Evolutionary conservation across 352 stramenopile species (phyloP).

Genomic region (Phytophthora agathidicida): DNA sequence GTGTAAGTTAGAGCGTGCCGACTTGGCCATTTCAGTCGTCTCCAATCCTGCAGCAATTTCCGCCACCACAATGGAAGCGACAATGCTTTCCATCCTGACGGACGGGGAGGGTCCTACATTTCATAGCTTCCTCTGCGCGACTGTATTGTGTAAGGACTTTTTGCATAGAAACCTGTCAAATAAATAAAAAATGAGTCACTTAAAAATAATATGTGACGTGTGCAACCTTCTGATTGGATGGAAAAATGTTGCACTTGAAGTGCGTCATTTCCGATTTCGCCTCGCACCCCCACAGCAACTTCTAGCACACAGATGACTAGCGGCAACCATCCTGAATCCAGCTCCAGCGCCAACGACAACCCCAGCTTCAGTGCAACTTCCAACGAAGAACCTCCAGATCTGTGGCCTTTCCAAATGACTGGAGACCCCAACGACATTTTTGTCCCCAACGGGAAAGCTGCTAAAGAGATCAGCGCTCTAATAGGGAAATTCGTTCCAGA

Average conservation of each 20-base stretch:
- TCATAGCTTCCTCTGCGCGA: too few species aligned
- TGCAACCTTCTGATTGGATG: conserved; percentile 12
- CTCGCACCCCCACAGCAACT: neutral
- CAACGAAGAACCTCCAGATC: neutral
- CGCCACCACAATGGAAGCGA: too few species aligned
- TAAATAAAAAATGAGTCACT: conserved; percentile 3
- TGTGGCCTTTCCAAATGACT: conserved; percentile 6
- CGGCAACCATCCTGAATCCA: too few species aligned
- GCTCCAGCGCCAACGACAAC: neutral
- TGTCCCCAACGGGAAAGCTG: neutral
- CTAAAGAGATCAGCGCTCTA: conserved; percentile 10
- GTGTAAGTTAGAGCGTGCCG: too few species aligned
- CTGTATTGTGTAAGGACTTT: too few species aligned
- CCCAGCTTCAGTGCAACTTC: neutral
- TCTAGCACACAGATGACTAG: too few species aligned
- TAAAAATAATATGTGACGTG: conserved; percentile 5
- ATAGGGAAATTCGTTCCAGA: neutral
- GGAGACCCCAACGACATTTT: conserved; percentile 4
- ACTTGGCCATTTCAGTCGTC: too few species aligned
- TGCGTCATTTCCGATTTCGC: conserved; percentile 10
- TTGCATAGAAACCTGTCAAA: too few species aligned
- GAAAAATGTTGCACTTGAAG: conserved; percentile 11
- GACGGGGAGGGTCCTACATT: too few species aligned
- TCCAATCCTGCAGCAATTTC: too few species aligned
- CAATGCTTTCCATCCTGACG: too few species aligned